Percentiles rank a stretch among this genome's conserved stretches.
These are phyloP conservation scores for Mucuna pruriens DNA, from an alignment of 306 rosid genomes.

Conservation along the genomic window DNA sequence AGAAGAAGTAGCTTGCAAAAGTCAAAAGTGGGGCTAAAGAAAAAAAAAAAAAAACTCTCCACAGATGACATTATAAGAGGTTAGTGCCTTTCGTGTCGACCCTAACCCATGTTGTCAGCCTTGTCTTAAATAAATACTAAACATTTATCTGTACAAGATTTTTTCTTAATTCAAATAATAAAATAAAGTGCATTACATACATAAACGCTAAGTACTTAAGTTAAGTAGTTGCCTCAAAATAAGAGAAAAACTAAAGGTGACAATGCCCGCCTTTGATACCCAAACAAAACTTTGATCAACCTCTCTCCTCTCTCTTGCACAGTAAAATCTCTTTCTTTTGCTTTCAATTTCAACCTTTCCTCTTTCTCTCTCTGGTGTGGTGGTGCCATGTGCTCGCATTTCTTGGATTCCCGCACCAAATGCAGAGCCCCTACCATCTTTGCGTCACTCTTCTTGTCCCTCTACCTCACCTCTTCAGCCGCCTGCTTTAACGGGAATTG, in stretches of 20 bases:
- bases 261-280: conserved; percentile 54
- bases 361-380: conserved; percentile 21
- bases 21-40: conserved; percentile 34
- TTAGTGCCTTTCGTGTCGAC: background rate
- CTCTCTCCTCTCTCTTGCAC: conserved; percentile 13
- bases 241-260: conserved; percentile 49
- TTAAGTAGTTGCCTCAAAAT: conserved; percentile 39
- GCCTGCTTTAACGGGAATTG: conserved; percentile 74
- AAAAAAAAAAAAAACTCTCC: background rate
- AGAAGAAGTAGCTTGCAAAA: conserved; percentile 34
- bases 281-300: conserved; percentile 43
- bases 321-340: conserved; percentile 46
- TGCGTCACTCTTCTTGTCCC: conserved; percentile 45
- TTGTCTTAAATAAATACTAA: background rate
- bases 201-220: background rate
- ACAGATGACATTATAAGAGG: background rate
- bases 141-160: background rate
- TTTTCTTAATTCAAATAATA: background rate
- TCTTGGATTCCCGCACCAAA: conserved; percentile 42
- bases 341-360: conserved; percentile 22
- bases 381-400: conserved; percentile 56
- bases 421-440: conserved; percentile 45
- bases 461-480: conserved; percentile 46
- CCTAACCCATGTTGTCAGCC: background rate
- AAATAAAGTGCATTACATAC: conserved; percentile 10